Evolutionary conservation across 495 filamentous ascomycete species (phyloP).

Genomic region (Hyaloscypha bicolor): DNA sequence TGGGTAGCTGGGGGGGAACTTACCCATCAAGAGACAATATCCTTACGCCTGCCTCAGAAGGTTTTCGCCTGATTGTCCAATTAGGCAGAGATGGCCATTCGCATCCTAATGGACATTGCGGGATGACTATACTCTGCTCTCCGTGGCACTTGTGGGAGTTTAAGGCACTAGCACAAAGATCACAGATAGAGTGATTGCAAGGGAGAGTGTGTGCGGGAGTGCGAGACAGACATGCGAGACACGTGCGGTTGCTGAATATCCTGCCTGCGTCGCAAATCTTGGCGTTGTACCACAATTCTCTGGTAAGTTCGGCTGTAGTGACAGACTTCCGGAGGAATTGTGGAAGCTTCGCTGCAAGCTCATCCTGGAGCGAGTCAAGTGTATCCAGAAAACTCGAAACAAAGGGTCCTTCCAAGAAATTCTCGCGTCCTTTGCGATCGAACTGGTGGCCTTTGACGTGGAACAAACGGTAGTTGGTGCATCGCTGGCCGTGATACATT

Average conservation of each 20-base stretch:
- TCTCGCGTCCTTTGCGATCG: background rate
- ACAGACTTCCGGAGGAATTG: background rate
- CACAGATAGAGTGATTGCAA: constrained; percentile 7
- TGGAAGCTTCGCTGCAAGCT: background rate
- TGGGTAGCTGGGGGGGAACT: background rate
- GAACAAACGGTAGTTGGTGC: background rate
- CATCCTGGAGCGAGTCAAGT: constrained; percentile 5
- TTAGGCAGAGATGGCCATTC: background rate
- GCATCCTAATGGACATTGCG: constrained; percentile 1
- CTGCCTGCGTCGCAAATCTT: background rate
- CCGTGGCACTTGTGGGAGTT: background rate
- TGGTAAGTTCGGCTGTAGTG: background rate
- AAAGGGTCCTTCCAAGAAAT: background rate
- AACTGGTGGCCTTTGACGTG: constrained; percentile 10
- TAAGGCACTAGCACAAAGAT: background rate
- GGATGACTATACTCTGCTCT: background rate
- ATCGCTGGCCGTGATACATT: background rate
- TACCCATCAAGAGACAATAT: constrained; percentile 11
- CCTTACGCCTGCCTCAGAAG: constrained; percentile 3
- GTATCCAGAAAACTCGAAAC: constrained; percentile 3
- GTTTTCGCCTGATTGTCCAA: constrained; percentile 2
- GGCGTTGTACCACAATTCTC: constrained; percentile 1
- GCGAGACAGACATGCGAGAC: background rate
- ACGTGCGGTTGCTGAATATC: constrained; percentile 7
- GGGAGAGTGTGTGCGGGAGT: background rate